Percentiles rank a stretch among this genome's conserved stretches.
phyloP scores from a whole-genome alignment of 163 green algal species.

The Scenedesmus sp. region DNA sequence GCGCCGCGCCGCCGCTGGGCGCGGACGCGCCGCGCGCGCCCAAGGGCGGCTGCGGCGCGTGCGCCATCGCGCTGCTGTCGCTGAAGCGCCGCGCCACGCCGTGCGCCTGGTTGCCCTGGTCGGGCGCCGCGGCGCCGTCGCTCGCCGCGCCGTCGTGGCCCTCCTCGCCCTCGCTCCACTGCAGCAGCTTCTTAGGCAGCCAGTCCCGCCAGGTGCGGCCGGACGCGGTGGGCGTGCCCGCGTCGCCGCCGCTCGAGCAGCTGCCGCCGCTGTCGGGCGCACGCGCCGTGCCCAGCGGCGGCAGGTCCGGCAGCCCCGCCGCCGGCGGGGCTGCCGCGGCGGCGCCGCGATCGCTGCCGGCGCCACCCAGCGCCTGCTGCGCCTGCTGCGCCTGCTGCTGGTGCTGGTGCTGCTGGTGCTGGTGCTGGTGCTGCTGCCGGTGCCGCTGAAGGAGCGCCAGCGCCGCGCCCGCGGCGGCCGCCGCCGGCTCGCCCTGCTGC shows the following conservation, averaged over 20 bases:
- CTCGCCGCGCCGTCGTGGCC: constrained; percentile 8
- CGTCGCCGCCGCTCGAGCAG: constrained; percentile 24
- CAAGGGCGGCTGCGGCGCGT: not conserved
- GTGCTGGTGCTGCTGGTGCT: constrained; percentile 43
- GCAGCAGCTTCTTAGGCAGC: constrained; percentile 51
- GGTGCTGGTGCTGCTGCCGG: constrained; percentile 14
- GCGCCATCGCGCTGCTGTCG: too few species aligned
- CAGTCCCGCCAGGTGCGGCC: constrained; percentile 42
- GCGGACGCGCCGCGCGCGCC: not conserved
- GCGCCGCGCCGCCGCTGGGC: not conserved
- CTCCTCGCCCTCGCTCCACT: constrained; percentile 48
- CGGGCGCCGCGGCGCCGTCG: not conserved
- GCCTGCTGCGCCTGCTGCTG: constrained; percentile 43
- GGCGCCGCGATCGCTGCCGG: too few species aligned
- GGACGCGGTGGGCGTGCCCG: constrained; percentile 42
- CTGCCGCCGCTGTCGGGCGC: constrained; percentile 21
- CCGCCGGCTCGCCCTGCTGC: not conserved
- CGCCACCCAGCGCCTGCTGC: not conserved
- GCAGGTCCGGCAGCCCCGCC: constrained; percentile 25
- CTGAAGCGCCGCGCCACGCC: too few species aligned
- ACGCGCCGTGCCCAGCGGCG: constrained; percentile 8
- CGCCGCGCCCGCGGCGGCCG: not conserved
- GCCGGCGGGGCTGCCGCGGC: too few species aligned
- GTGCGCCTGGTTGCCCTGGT: not conserved
- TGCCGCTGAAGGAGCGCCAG: not conserved